Conservation (phyloP, 306 rosid genomes). For the Lathyrus tuberosus region DNA sequence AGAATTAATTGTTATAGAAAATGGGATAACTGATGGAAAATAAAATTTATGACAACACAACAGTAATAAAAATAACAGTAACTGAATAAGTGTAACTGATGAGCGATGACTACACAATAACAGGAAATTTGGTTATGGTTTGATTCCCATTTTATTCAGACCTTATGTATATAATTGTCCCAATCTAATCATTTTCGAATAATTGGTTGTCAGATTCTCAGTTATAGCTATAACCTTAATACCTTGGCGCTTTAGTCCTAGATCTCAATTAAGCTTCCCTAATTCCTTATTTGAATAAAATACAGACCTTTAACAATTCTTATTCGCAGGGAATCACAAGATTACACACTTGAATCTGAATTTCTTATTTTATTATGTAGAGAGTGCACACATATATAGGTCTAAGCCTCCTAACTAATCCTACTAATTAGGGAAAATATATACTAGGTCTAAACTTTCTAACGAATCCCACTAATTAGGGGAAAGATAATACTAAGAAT, state of each 20-base stretch:
- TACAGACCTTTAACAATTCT: neutral
- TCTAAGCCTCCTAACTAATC: no score
- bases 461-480: no score
- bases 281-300: neutral
- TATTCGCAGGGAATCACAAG: constrained; percentile 7
- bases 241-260: constrained; percentile 5
- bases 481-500: no score
- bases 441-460: no score
- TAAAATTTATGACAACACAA: neutral
- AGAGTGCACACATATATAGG: no score
- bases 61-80: neutral
- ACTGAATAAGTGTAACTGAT: neutral
- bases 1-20: neutral
- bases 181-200: neutral
- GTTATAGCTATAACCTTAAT: neutral
- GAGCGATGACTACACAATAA: neutral
- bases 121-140: neutral
- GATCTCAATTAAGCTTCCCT: neutral
- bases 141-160: neutral
- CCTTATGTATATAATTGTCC: neutral
- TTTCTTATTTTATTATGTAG: no score
- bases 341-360: neutral
- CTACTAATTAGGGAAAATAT: no score
- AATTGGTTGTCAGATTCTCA: neutral
- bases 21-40: neutral